Base-by-base conservation (phyloP, 2,329 filamentous ascomycete species). In the Sphaerulina populicola region DNA sequence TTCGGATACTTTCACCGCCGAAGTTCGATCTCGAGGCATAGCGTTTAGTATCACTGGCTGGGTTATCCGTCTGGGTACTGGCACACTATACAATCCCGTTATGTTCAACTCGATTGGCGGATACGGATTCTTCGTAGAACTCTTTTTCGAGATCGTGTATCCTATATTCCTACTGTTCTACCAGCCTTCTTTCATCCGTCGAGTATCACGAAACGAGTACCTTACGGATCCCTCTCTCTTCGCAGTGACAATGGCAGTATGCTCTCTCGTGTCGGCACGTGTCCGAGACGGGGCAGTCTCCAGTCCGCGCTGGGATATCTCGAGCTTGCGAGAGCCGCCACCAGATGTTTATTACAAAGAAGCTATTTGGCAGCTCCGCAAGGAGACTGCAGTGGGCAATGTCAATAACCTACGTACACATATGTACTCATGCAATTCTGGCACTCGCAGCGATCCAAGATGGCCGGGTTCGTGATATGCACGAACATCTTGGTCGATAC, bases 91-190 rank as follows among this genome's bases (percentile, higher is more conserved):
- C 18, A 18, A 18, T 18, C 18, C 18, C 18, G 18, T 18, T 3
- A 18, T 18, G 18, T 18, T 18, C 18, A 18, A 18, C 18, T 18
- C 18, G 18, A 18, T 18, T 18, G 18, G 18, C 18, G 18, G 18
- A 18, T 18, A 18, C 18, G 18, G 18, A 18, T 18, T 18, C 4
- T 18, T 18, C 18, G 66, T 73, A 6, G 67, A 73, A 18, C 63
- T 76, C 5, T 76, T 75, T 61, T 74, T 75, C 57, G 72, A 76
- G 55, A 70, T 74, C 43, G 71, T 75, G 7, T 76, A 75, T 61
- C 74, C 74, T 6, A 74, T 76, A 37, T 74, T 77, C 51, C 74
- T 74, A 5, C 64, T 76, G 33, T 77, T 77, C 55, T 72, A 76
- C 54, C 69, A 68, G 39, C 65, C 66, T 27, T 71, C 67, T 9